Conservation (phyloP, 225 moss, liverwort and hornwort species). For the Physcomitrellopsis africana region DNA sequence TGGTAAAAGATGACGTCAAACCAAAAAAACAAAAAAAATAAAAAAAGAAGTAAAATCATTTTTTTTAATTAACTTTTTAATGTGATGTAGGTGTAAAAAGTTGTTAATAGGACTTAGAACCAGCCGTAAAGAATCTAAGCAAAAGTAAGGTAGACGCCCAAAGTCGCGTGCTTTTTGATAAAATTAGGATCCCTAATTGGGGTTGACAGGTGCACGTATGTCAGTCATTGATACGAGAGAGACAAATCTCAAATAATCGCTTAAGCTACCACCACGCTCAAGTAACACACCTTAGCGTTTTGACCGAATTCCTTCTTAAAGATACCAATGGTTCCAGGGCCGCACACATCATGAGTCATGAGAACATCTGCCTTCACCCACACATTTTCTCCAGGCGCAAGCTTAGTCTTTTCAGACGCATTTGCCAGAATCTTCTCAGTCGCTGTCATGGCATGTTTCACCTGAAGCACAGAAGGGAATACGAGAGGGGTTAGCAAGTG, state of each 20-base stretch:
- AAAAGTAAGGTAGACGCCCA: too few relatives aligned
- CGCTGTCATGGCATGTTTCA: conserved; percentile 92
- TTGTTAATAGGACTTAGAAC: too few relatives aligned
- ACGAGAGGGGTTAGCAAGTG: conserved; percentile 14
- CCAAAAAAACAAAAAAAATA: too few relatives aligned
- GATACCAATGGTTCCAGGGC: conserved; percentile 96
- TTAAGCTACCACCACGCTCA: neutral
- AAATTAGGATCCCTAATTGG: too few relatives aligned
- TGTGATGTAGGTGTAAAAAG: too few relatives aligned
- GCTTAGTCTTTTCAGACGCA: conserved; percentile 77
- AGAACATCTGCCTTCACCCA: conserved; percentile 97
- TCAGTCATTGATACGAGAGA: too few relatives aligned
- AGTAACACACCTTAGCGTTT: conserved; percentile 77
- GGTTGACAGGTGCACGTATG: too few relatives aligned
- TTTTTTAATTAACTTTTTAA: too few relatives aligned
- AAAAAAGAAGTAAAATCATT: too few relatives aligned
- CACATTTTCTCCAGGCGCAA: conserved; percentile 87
- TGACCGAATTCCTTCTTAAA: conserved; percentile 97
- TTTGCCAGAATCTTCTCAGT: conserved; percentile 93
- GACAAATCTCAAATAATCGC: neutral
- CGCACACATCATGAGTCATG: conserved; percentile 99
- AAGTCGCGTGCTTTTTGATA: too few relatives aligned
- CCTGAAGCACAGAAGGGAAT: conserved; percentile 43
- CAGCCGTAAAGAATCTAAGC: too few relatives aligned
- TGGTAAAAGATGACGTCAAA: too few relatives aligned